Conservation (phyloP, 108 stramenopile species). For the Nitzschia sp. region DNA sequence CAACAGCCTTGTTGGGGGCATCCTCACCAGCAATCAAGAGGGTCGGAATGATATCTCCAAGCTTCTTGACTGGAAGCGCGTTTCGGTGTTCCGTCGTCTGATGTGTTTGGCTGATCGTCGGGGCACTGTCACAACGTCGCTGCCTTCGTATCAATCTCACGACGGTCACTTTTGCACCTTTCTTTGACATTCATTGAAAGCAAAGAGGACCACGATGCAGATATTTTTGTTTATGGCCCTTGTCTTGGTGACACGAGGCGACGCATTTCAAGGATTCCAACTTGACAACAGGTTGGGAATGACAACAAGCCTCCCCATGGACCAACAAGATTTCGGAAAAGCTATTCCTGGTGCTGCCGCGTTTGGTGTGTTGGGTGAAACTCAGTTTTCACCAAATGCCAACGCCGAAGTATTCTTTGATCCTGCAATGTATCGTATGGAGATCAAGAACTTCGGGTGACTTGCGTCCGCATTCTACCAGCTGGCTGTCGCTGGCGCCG, state of each 20-base stretch:
- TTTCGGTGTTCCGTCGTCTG: too few species aligned
- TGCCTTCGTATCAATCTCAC: too few species aligned
- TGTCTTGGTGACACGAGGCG: background rate
- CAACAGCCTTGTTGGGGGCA: too few species aligned
- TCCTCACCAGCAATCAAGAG: too few species aligned
- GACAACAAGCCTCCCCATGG: constrained; percentile 9
- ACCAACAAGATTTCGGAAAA: constrained; percentile 23
- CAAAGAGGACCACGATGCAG: background rate
- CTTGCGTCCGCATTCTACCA: constrained; percentile 75
- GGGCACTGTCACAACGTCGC: too few species aligned
- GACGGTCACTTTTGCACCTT: too few species aligned
- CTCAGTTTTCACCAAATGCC: constrained; percentile 40
- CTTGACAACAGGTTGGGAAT: background rate
- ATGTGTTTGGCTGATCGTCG: too few species aligned
- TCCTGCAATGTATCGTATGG: constrained; percentile 91
- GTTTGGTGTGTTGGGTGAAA: constrained; percentile 14
- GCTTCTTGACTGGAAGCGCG: too few species aligned
- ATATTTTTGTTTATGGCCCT: background rate
- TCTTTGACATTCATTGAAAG: too few species aligned
- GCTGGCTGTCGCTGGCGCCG: constrained; percentile 84
- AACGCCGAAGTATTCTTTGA: constrained; percentile 82
- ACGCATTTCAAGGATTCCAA: background rate
- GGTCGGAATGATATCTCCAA: too few species aligned
- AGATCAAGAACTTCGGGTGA: constrained; percentile 84
- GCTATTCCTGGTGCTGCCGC: constrained; percentile 9